These are phyloP conservation scores for Fusarium multiceps DNA, from an alignment of 2,329 filamentous ascomycete genomes.

Conservation along the genomic window DNA sequence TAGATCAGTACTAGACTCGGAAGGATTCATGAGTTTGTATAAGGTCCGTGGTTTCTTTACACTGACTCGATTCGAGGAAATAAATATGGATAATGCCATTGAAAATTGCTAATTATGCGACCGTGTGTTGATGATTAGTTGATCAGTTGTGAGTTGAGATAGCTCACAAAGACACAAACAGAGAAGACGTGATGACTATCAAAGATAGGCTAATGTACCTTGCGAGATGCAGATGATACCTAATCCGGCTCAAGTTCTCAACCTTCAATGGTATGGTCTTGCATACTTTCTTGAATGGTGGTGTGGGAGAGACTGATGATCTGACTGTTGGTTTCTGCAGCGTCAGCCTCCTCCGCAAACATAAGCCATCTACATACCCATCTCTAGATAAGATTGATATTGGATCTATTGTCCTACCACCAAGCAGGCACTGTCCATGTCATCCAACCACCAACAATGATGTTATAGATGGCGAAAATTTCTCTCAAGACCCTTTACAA, in stretches of 20 bases:
- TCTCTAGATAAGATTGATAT: constrained; percentile 25
- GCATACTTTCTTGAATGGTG: constrained; percentile 13
- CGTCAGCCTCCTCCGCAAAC: constrained; percentile 23
- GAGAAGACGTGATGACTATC: constrained; percentile 6
- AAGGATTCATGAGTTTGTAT: not conserved
- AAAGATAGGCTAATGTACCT: constrained; percentile 33
- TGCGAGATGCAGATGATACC: constrained; percentile 12
- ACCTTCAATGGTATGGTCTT: constrained; percentile 12
- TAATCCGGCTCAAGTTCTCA: constrained; percentile 16
- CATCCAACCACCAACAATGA: not conserved
- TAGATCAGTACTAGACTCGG: not conserved
- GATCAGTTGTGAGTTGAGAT: constrained; percentile 13
- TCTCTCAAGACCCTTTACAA: not conserved
- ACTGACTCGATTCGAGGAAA: not conserved
- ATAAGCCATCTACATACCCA: constrained; percentile 9
- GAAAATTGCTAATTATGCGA: not conserved
- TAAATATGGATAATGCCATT: constrained; percentile 1
- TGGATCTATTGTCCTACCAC: constrained; percentile 7
- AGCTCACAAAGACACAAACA: not conserved
- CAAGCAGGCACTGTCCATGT: not conserved
- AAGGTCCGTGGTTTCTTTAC: constrained; percentile 3
- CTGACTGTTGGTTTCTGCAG: constrained; percentile 13
- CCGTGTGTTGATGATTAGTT: constrained; percentile 2
- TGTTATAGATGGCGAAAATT: not conserved
- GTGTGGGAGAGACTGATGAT: constrained; percentile 27